Evolutionary conservation across 768 basidiomycete genomes (phyloP), one percentile per base, ranked within the genome.

Genomic region (Auriculariales sp.): DNA sequence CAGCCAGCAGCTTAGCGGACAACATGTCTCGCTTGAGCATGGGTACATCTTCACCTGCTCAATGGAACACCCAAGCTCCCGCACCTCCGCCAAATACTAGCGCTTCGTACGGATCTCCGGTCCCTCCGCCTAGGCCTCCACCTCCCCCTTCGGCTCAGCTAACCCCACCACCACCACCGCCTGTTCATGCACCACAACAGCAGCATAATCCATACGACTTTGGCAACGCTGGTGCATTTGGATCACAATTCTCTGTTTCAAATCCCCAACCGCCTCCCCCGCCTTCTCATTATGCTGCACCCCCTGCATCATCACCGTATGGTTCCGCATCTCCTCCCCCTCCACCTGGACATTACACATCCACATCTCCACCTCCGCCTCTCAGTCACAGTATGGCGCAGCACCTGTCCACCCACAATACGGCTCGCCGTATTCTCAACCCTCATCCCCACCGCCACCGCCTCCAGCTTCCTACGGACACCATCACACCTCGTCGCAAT

Each of bases 81-180:
- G 55, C 54, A 12, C 51, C 62, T 39, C 24, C 48, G 22, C 57
- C 53, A 51, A 25, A 58, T 19, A 28, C 53, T 29, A 54, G 56
- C 10, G 46, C 42, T 7, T 53, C 56, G 28, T 53, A 52, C n/a
- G 55, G 49, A 47, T 62, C 62, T 56, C 62, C 66, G 45, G 36
- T 58, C 1, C 52, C 60, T 15, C 59, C 58, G 19, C 52, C 57
- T 15, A 49, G 60, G 28, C 60, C 60, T 11, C 56, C 58, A 24
- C 55, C 49, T 30, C 61, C 50, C 0, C 25, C 47, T 15, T 28
- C 46, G n/a, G 30, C 61, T 17, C 56, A 54, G 15, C 48, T 46
- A 33, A 47, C 34, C 42, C 42, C 46, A 35, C 52, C 44, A 34
- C 50, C 49, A 9, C 33, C 50, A 11, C 55, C 35, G 12, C 24